A percentile compares a stretch with the other conserved stretches of the same genome.
phyloP scores from a whole-genome alignment of 352 stramenopile species.

The Globisporangium nodosum region DNA sequence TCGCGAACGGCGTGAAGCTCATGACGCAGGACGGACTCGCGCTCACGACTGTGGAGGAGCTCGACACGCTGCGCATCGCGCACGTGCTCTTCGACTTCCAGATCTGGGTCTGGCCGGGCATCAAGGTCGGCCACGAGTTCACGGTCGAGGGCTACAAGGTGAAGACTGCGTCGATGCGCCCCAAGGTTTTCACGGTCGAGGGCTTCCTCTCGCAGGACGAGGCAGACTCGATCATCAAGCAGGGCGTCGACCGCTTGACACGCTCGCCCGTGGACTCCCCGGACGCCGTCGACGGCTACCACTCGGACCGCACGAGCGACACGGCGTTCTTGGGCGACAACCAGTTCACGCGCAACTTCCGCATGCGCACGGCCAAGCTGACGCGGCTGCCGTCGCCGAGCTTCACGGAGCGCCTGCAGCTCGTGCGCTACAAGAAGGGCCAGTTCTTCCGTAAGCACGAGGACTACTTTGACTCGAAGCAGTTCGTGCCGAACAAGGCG shows the following conservation, averaged over 20 bases:
- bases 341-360: slow-evolving; percentile 59
- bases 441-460: slow-evolving; percentile 78
- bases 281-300: slow-evolving; percentile 51
- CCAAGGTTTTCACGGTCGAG: slow-evolving; percentile 62
- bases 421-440: slow-evolving; percentile 60
- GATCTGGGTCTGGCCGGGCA: slow-evolving; percentile 73
- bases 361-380: slow-evolving; percentile 36
- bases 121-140: slow-evolving; percentile 58
- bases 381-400: slow-evolving; percentile 40
- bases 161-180: slow-evolving; percentile 53
- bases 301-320: slow-evolving; percentile 57
- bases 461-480: slow-evolving; percentile 72
- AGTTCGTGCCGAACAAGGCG: slow-evolving; percentile 43
- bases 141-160: slow-evolving; percentile 43
- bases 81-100: slow-evolving; percentile 66
- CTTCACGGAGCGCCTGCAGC: slow-evolving; percentile 52
- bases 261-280: slow-evolving; percentile 56
- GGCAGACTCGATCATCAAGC: slow-evolving; percentile 42
- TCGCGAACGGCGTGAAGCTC: slow-evolving; percentile 52
- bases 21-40: slow-evolving; percentile 46
- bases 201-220: slow-evolving; percentile 57
- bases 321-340: slow-evolving; percentile 67
- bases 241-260: slow-evolving; percentile 37
- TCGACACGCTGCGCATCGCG: slow-evolving; percentile 38
- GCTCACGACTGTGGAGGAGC: slow-evolving; percentile 29